Evolutionary conservation across 352 stramenopile genomes (phyloP), one percentile per base, ranked within the genome.

Genomic region (Phytophthora palmivora): DNA sequence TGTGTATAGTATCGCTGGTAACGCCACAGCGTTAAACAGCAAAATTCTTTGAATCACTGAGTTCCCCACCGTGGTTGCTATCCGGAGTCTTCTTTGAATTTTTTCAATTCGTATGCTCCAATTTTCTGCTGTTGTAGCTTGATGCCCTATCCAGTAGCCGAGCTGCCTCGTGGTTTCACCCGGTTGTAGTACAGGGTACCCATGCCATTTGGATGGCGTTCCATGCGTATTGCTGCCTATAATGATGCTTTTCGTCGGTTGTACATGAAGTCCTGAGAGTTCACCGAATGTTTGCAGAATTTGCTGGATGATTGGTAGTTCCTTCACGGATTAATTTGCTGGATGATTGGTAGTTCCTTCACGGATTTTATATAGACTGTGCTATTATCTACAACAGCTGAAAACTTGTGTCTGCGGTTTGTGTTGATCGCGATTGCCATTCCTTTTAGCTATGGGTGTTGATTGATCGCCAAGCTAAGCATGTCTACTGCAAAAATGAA

Each of bases 301-400:
- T 6, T 3, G 41, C 12, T 39, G 21, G 7, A 52, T 9, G 1
- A 16, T 24, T 11, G 2, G 15, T n/a, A n/a, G n/a, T n/a, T n/a
- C n/a, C n/a, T n/a, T n/a, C n/a, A n/a, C n/a, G n/a, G n/a, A n/a
- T n/a, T n/a, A n/a, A n/a, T n/a, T n/a, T n/a, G n/a, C n/a, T n/a
- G n/a, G n/a, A n/a, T n/a, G n/a, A n/a, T n/a, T n/a, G n/a, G n/a
- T 16, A 28, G 14, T 18, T 52, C n/a, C 18, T 41, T 28, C 2
- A 9, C 6, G 16, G n/a, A 30, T 1, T 30, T 41, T 10, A 42
- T 3, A 28, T 26, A 52, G 1, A 52, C 16, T n/a, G 45, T 42
- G 12, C 45, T 52, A 16, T 52, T 28, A n/a, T 52, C 45, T 4
- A 52, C 30, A 28, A 52, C 41, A 2, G 15, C 45, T 32, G 15